Percentiles rank a stretch among this genome's conserved stretches.
Evolutionary conservation across 202 grass and related monocot genomes (phyloP).

Genomic region (Setaria italica): DNA sequence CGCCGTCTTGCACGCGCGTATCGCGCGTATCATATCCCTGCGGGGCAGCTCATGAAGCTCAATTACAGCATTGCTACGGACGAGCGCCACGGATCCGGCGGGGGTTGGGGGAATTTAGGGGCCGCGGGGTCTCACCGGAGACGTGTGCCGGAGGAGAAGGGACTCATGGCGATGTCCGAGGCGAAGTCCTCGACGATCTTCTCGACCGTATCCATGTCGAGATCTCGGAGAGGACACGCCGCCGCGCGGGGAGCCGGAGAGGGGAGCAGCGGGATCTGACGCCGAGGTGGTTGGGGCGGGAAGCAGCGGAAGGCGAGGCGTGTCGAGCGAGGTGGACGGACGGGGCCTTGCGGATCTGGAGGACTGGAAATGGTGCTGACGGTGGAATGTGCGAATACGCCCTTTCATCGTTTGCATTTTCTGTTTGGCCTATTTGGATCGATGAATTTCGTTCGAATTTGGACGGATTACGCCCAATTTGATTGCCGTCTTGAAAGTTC

Average conservation of each 20-base stretch:
- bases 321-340: conserved; percentile 48
- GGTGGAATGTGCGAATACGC: conserved; percentile 35
- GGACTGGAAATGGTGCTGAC: conserved; percentile 37
- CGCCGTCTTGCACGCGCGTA: conserved; percentile 92
- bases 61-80: neutral
- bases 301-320: conserved; percentile 42
- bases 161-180: conserved; percentile 66
- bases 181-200: conserved; percentile 59
- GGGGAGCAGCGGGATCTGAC: conserved; percentile 55
- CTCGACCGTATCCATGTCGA: conserved; percentile 49
- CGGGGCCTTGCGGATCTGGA: conserved; percentile 56
- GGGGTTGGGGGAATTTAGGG: neutral
- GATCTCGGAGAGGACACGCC: conserved; percentile 47
- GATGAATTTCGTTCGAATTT: neutral
- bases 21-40: conserved; percentile 99
- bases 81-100: conserved; percentile 12
- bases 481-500: neutral
- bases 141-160: conserved; percentile 91
- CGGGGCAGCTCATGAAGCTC: conserved; percentile 16
- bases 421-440: neutral
- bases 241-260: neutral
- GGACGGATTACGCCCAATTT: neutral
- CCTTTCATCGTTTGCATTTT: conserved; percentile 11
- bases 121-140: conserved; percentile 67
- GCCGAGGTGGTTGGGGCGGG: conserved; percentile 46